These are phyloP conservation scores for Chaetothyriales sp. DNA, from an alignment of 2,329 filamentous ascomycete species.

Conservation along the genomic window DNA sequence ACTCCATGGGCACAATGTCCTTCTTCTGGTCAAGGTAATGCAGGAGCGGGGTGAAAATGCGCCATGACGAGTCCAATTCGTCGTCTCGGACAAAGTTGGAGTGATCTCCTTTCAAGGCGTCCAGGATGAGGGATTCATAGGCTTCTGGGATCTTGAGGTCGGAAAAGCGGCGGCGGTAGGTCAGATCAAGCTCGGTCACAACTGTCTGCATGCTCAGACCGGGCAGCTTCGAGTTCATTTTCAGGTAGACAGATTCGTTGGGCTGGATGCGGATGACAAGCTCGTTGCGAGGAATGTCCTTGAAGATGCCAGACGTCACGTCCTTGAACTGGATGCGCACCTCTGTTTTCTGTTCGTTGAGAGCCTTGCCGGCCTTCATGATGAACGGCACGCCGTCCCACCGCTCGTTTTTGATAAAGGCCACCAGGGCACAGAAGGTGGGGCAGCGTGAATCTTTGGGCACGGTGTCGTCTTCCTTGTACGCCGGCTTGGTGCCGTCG, in stretches of 20 bases:
- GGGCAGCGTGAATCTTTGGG: conserved; percentile 95
- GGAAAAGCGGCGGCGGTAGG: conserved; percentile 94
- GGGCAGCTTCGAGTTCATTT: conserved; percentile 99
- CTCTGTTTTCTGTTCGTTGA: conserved; percentile 99
- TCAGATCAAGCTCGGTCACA: conserved; percentile 93
- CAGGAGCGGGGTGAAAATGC: conserved; percentile 91
- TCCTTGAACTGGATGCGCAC: conserved; percentile 99
- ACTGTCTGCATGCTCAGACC: conserved; percentile 99
- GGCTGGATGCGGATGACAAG: conserved; percentile 98
- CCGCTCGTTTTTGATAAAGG: conserved; percentile 98
- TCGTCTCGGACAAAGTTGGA: conserved; percentile 98
- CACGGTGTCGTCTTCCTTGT: conserved; percentile 97
- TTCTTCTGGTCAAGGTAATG: conserved; percentile 99
- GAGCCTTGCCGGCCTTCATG: conserved; percentile 94
- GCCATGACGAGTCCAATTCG: conserved; percentile 94
- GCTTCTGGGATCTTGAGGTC: conserved; percentile 99
- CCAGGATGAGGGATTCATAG: conserved; percentile 92
- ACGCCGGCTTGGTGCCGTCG: conserved; percentile 88
- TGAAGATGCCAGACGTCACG: conserved; percentile 97
- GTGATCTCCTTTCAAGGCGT: conserved; percentile 96
- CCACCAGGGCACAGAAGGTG: conserved; percentile 92
- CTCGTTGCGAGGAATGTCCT: conserved; percentile 98
- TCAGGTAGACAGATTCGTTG: conserved; percentile 99
- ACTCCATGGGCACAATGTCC: conserved; percentile 98
- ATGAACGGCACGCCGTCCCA: conserved; percentile 99